Conservation (phyloP, 257 asterid species). For the Cordia subcordata region DNA sequence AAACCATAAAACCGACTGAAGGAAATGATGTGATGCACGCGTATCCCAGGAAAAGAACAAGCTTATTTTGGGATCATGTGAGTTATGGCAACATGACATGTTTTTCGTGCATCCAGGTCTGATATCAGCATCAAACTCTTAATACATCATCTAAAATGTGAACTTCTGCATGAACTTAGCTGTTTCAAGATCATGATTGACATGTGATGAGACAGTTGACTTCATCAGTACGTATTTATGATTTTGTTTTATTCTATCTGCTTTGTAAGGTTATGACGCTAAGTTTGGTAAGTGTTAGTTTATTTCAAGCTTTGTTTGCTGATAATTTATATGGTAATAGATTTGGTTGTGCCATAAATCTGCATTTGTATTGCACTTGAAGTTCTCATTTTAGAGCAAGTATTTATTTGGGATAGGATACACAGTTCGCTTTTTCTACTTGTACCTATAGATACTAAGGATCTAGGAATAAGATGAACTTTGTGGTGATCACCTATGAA, state of each 20-base stretch:
- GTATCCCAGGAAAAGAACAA: slow-evolving; percentile 17
- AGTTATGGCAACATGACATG: slow-evolving; percentile 16
- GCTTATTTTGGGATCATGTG: slow-evolving; percentile 29
- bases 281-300: neutral
- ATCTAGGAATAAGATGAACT: too few relatives aligned
- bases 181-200: slow-evolving; percentile 19
- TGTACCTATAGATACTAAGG: too few relatives aligned
- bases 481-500: too few relatives aligned
- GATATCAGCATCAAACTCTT: slow-evolving; percentile 20
- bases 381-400: too few relatives aligned
- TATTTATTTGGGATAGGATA: too few relatives aligned
- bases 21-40: slow-evolving; percentile 18
- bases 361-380: too few relatives aligned
- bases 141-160: slow-evolving; percentile 24
- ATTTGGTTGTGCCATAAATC: too few relatives aligned
- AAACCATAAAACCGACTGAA: slow-evolving; percentile 13
- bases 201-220: slow-evolving; percentile 28
- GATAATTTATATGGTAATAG: too few relatives aligned
- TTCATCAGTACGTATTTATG: neutral
- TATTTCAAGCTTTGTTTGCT: neutral
- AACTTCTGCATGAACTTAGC: slow-evolving; percentile 15
- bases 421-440: too few relatives aligned
- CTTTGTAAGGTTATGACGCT: neutral
- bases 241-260: neutral
- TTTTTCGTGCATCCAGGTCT: slow-evolving; percentile 28